Evolutionary conservation across 495 filamentous ascomycete genomes (phyloP), one percentile per base, ranked within the genome.

Genomic region (Ascodesmis nigricans): DNA sequence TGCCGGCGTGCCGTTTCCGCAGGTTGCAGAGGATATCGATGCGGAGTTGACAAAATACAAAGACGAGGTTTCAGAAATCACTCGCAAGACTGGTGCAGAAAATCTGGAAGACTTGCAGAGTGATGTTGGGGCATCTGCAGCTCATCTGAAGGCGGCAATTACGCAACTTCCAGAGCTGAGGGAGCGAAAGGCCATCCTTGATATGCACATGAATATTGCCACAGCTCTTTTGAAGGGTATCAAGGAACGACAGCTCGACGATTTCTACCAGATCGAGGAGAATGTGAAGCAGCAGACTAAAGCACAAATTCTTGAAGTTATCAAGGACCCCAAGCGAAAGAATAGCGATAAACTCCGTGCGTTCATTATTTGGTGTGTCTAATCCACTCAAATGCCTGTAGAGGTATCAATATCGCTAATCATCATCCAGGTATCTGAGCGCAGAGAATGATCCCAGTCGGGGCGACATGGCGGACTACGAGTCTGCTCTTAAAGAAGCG

Each of bases 191-290:
- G 73, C 74, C 1, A 66, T 72, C 11, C 65, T 99, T 8, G 84
- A 93, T 50, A 95, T 92, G 79, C 90, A 99, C 55, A 99, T 99
- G 90, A 92, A 91, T 52, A 92, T 92, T 37, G 67, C 80, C n/a
- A 79, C 78, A 5, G 71, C 77, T 10, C 55, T 91, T 5, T 57
- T 91, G 29, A 77, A 76, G 42, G 82, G 81, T 1, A 87, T 92
- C 53, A 90, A 92, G 54, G 81, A 84, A 42, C 73, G 90, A 2
- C 81, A 95, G 52, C 58, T 99, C 15, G 87, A 99, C 52, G 84
- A 83, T 49, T 99, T 77, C 59, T 95, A 81, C 58, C 80, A 95
- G 55, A 64, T 91, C 16, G 90, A 99, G 49, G 82, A 99, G 54
- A 79, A 73, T 44, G 78, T 95, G 43, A 76, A 71, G 50, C 93